A percentile compares a stretch with the other conserved stretches of the same genome.
Conservation (phyloP, 2,329 filamentous ascomycete species). For the Lasiodiplodia sp. region DNA sequence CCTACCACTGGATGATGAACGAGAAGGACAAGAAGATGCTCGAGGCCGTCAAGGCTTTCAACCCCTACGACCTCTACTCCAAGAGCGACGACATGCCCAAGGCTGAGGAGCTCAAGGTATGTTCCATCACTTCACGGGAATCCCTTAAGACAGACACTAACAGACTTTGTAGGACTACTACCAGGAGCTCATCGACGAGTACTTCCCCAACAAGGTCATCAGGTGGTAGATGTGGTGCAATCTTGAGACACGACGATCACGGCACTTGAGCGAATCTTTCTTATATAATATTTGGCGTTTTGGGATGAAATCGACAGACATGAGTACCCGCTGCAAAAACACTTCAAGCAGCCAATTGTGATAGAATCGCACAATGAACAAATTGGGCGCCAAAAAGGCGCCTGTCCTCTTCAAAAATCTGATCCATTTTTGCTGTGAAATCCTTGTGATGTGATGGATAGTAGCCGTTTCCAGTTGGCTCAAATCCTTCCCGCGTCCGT, state of each 20-base stretch:
- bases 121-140: conserved; percentile 31
- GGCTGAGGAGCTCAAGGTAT: conserved; percentile 76
- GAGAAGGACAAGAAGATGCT: conserved; percentile 82
- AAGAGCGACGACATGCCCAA: conserved; percentile 85
- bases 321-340: conserved; percentile 21
- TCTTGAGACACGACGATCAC: not conserved
- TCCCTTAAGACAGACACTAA: conserved; percentile 28
- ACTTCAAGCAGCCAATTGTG: conserved; percentile 22
- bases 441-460: not conserved
- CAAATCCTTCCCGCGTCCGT: not conserved
- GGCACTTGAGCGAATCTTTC: conserved; percentile 12
- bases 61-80: conserved; percentile 90
- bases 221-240: conserved; percentile 63
- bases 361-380: conserved; percentile 22
- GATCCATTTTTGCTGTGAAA: not conserved
- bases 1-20: conserved; percentile 83
- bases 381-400: not conserved
- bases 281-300: conserved; percentile 12
- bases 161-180: conserved; percentile 68
- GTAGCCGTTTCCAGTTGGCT: not conserved
- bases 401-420: not conserved
- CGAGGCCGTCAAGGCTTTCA: conserved; percentile 82
- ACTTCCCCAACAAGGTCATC: conserved; percentile 71
- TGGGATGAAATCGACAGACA: conserved; percentile 3
- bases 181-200: conserved; percentile 76